phyloP scores from a whole-genome alignment of 2,329 filamentous ascomycete species.

The Neofusicoccum sp. region DNA sequence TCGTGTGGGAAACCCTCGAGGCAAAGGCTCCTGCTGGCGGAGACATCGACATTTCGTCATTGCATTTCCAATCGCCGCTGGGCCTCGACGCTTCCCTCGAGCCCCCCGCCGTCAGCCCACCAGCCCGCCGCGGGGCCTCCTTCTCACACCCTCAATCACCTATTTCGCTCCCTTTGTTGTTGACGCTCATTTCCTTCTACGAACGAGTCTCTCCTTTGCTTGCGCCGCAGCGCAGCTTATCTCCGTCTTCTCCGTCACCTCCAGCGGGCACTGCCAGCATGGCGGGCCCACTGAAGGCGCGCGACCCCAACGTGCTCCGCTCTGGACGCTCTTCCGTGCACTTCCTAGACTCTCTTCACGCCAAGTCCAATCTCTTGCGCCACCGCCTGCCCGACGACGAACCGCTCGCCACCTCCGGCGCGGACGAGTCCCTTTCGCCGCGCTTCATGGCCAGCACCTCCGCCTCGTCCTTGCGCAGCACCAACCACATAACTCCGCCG shows the following conservation, averaged over 20 bases:
- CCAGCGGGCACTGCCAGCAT: background rate
- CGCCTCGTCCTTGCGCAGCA: constrained; percentile 29
- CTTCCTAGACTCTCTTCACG: background rate
- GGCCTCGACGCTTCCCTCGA: constrained; percentile 3
- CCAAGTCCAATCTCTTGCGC: constrained; percentile 12
- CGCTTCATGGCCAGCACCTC: constrained; percentile 31
- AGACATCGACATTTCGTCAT: background rate
- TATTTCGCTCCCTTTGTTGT: background rate
- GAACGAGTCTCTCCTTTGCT: background rate
- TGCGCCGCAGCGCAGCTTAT: background rate
- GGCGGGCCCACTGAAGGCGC: constrained; percentile 27
- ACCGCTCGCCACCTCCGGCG: constrained; percentile 16
- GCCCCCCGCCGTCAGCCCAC: background rate
- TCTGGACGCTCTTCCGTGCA: constrained; percentile 17
- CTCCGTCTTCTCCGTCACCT: background rate
- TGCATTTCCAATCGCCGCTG: background rate
- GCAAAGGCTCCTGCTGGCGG: background rate
- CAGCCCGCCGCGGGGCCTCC: background rate
- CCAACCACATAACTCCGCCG: constrained; percentile 18
- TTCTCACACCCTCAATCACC: background rate
- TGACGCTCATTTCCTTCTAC: constrained; percentile 1
- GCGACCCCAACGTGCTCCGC: constrained; percentile 27
- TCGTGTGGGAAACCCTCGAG: background rate
- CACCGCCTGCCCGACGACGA: constrained; percentile 24
- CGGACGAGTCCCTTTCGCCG: constrained; percentile 17